phyloP scores from a whole-genome alignment of 2,329 filamentous ascomycete species.

The Penicillium sp. region DNA sequence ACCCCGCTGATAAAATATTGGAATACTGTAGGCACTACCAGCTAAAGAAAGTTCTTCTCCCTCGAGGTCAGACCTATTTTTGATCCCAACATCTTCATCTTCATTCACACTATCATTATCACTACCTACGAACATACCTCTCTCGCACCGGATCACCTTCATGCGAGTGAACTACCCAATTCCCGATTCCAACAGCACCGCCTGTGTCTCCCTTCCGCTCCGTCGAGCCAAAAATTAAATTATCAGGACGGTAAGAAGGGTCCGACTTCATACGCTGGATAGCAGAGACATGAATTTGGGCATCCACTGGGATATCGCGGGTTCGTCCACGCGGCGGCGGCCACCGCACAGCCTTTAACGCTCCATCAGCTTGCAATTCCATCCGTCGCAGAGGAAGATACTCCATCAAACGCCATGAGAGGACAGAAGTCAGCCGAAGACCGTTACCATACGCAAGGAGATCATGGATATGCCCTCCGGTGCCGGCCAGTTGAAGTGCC shows the following conservation, averaged over 20 bases:
- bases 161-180: constrained; percentile 15
- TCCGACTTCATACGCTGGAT: constrained; percentile 67
- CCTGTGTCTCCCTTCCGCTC: constrained; percentile 38
- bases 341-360: constrained; percentile 72
- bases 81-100: too few relatives aligned
- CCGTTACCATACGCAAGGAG: constrained; percentile 63
- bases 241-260: constrained; percentile 64
- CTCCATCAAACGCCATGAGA: constrained; percentile 72
- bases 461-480: constrained; percentile 59
- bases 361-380: constrained; percentile 57
- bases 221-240: constrained; percentile 62
- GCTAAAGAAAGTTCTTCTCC: too few relatives aligned
- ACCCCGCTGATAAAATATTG: too few relatives aligned
- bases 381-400: constrained; percentile 73
- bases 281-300: constrained; percentile 67
- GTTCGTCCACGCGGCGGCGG: constrained; percentile 71
- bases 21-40: too few relatives aligned
- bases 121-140: constrained; percentile 10
- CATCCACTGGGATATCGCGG: constrained; percentile 67
- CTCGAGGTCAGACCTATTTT: too few relatives aligned
- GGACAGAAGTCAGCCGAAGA: constrained; percentile 51
- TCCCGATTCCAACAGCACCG: constrained; percentile 42
- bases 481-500: neutral
- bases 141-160: constrained; percentile 18
- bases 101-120: too few relatives aligned